Conservation (phyloP, 805 yeast genomes). For the Metschnikowia cubensis region DNA sequence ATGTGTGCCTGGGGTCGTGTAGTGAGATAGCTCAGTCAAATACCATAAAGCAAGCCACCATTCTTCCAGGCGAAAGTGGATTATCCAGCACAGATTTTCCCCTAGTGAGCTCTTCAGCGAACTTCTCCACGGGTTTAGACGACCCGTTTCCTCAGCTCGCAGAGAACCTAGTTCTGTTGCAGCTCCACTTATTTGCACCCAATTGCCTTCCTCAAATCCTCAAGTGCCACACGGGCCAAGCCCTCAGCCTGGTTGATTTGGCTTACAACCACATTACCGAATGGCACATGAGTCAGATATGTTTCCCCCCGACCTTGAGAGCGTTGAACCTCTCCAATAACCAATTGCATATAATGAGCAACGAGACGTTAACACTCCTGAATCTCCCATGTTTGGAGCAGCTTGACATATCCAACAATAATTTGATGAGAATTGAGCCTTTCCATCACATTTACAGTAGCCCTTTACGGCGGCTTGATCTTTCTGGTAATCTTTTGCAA, state of each 20-base stretch:
- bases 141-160: neutral
- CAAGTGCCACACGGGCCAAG: neutral
- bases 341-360: constrained; percentile 16
- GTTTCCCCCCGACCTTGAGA: constrained; percentile 20
- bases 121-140: neutral
- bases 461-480: constrained; percentile 15
- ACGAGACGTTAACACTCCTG: constrained; percentile 15
- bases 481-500: constrained; percentile 26
- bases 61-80: neutral
- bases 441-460: neutral
- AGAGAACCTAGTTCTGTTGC: constrained; percentile 13
- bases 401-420: constrained; percentile 25
- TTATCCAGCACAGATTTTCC: no score
- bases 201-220: constrained; percentile 5
- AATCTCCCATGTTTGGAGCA: constrained; percentile 12
- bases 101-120: no score
- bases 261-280: constrained; percentile 28
- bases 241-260: constrained; percentile 19
- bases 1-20: neutral
- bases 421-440: constrained; percentile 13
- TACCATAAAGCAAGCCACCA: neutral
- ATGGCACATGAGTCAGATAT: constrained; percentile 11
- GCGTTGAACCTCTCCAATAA: constrained; percentile 29
- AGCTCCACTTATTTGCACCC: constrained; percentile 19
- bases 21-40: neutral